Conservation (phyloP, 1,139 yeast genomes). For the Schizosaccharomyces versatilis region DNA sequence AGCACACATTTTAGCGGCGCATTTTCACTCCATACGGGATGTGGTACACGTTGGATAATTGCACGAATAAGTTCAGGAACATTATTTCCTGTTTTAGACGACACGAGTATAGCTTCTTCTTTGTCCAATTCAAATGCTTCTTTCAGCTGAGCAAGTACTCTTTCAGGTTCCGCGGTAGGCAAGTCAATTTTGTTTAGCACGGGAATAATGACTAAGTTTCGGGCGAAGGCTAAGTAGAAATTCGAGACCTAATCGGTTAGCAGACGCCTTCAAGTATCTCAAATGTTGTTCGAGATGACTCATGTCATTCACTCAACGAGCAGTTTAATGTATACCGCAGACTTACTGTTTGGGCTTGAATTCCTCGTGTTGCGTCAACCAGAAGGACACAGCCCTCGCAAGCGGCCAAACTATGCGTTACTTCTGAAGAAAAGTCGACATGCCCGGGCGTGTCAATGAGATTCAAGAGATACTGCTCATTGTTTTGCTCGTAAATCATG, state of each 20-base stretch:
- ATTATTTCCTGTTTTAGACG: slow-evolving; percentile 78
- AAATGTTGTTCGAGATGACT: background rate
- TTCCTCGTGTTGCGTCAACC: slow-evolving; percentile 91
- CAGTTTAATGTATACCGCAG: background rate
- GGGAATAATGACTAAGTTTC: slow-evolving; percentile 65
- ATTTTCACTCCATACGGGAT: slow-evolving; percentile 14
- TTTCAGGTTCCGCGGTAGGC: slow-evolving; percentile 65
- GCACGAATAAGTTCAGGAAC: slow-evolving; percentile 59
- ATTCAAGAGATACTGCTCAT: slow-evolving; percentile 59
- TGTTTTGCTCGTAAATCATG: slow-evolving; percentile 59
- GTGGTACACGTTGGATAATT: slow-evolving; percentile 54
- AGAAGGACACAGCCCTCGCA: slow-evolving; percentile 83
- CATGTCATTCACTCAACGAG: too few species aligned
- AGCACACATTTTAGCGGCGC: slow-evolving; percentile 51
- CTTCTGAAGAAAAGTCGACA: slow-evolving; percentile 88
- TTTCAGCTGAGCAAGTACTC: slow-evolving; percentile 65
- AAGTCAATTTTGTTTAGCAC: slow-evolving; percentile 81
- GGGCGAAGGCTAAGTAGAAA: slow-evolving; percentile 68
- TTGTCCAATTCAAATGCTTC: slow-evolving; percentile 57
- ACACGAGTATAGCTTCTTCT: slow-evolving; percentile 60
- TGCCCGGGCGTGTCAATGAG: slow-evolving; percentile 96
- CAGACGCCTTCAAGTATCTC: background rate
- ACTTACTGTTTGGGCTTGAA: slow-evolving; percentile 78
- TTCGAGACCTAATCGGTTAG: slow-evolving; percentile 34
- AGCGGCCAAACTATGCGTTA: slow-evolving; percentile 77